phyloP scores from a whole-genome alignment of 192 early-diverging fungal genomes.

The Coemansia sp. region DNA sequence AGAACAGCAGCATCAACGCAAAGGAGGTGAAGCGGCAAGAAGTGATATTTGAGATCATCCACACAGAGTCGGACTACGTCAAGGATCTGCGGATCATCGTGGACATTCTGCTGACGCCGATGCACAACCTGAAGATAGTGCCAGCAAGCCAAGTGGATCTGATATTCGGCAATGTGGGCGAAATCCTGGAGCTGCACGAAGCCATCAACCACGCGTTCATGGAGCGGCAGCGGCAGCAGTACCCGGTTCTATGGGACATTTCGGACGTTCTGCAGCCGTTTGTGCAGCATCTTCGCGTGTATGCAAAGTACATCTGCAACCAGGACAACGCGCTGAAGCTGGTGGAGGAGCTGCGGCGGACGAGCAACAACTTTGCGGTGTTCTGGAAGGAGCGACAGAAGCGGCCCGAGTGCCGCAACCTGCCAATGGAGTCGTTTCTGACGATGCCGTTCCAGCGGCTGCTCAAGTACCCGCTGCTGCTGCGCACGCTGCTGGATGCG shows the following conservation, averaged over 20 bases:
- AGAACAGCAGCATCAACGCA: conserved; percentile 60
- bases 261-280: conserved; percentile 57
- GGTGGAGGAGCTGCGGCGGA: conserved; percentile 47
- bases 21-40: conserved; percentile 88
- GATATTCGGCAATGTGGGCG: conserved; percentile 56
- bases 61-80: conserved; percentile 90
- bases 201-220: conserved; percentile 55
- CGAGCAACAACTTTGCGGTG: conserved; percentile 53
- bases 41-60: conserved; percentile 90
- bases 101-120: conserved; percentile 62
- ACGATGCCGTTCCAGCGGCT: conserved; percentile 63
- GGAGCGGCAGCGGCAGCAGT: conserved; percentile 59
- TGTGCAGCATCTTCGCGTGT: conserved; percentile 51
- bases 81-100: conserved; percentile 83
- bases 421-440: conserved; percentile 59
- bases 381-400: conserved; percentile 56
- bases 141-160: conserved; percentile 49
- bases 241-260: conserved; percentile 57
- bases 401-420: conserved; percentile 55
- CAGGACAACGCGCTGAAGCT: conserved; percentile 59
- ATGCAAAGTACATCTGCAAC: conserved; percentile 60
- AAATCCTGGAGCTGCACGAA: conserved; percentile 58
- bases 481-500: conserved; percentile 54
- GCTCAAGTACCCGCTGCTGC: conserved; percentile 62
- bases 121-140: conserved; percentile 50